phyloP scores from a whole-genome alignment of 345 rosid genomes.

The Tarenaya hassleriana region DNA sequence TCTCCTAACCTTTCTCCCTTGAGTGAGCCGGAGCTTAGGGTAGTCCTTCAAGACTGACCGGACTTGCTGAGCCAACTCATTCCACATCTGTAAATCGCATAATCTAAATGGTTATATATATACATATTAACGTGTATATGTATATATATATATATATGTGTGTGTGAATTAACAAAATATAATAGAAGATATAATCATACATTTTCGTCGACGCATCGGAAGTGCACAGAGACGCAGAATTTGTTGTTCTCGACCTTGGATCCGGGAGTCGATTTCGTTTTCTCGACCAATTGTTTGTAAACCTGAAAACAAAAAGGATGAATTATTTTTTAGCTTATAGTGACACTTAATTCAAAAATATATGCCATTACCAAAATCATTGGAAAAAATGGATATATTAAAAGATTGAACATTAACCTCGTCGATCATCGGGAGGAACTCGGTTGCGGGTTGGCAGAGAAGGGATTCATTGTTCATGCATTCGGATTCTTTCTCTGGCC shows the following conservation, averaged over 20 bases:
- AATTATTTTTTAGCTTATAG: too few relatives aligned
- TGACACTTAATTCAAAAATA: too few relatives aligned
- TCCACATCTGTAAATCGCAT: conserved; percentile 56
- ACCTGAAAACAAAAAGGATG: conserved; percentile 32
- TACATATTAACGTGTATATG: too few relatives aligned
- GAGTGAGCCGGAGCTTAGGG: conserved; percentile 63
- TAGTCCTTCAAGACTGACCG: conserved; percentile 56
- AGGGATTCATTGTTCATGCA: conserved; percentile 42
- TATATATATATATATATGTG: too few relatives aligned
- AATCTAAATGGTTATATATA: background rate
- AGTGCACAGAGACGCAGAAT: conserved; percentile 88
- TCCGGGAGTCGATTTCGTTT: conserved; percentile 61
- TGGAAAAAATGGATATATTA: too few relatives aligned
- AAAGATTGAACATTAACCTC: conserved; percentile 40
- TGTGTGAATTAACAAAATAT: too few relatives aligned
- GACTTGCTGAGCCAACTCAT: conserved; percentile 59
- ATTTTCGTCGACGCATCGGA: conserved; percentile 84
- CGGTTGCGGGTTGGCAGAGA: conserved; percentile 76
- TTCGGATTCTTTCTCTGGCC: too few relatives aligned
- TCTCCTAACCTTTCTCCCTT: conserved; percentile 85
- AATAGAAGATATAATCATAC: conserved; percentile 23
- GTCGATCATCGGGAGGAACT: conserved; percentile 80
- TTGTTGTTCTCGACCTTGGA: conserved; percentile 87
- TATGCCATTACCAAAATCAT: too few relatives aligned
- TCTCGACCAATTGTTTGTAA: conserved; percentile 40